A percentile compares a stretch with the other conserved stretches of the same genome.
Evolutionary conservation across 1,284 basidiomycete genomes (phyloP).

Genomic region (Singerocomus inundabilis): DNA sequence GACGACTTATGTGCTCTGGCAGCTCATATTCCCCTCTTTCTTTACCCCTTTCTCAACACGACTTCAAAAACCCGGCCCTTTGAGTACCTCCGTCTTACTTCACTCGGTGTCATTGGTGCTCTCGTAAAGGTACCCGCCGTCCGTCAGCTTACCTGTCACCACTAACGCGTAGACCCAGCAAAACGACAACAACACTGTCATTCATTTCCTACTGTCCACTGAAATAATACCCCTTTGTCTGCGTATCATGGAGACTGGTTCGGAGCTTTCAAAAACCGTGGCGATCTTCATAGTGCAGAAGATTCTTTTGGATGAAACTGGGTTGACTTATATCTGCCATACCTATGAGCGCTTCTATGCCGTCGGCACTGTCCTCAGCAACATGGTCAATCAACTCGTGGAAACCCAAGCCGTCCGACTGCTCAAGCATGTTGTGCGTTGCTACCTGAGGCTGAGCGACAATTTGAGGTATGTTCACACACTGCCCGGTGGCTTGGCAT

Average conservation of each 20-base stretch:
- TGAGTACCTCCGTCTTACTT: constrained; percentile 97
- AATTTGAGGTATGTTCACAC: constrained; percentile 75
- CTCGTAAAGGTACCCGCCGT: constrained; percentile 80
- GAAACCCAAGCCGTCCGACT: constrained; percentile 97
- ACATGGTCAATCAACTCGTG: constrained; percentile 97
- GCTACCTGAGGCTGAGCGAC: constrained; percentile 95
- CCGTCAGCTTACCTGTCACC: neutral
- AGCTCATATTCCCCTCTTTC: constrained; percentile 98
- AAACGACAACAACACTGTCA: constrained; percentile 99
- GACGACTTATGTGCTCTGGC: constrained; percentile 6
- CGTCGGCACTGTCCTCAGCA: constrained; percentile 96
- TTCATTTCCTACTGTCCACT: constrained; percentile 98
- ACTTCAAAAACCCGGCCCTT: constrained; percentile 99
- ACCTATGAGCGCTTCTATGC: constrained; percentile 99
- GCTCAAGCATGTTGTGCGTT: constrained; percentile 97
- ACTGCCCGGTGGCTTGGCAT: constrained; percentile 6
- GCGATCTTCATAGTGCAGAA: constrained; percentile 99
- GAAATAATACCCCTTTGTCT: constrained; percentile 99
- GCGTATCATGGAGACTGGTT: constrained; percentile 99
- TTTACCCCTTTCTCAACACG: constrained; percentile 99
- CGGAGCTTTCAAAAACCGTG: constrained; percentile 98
- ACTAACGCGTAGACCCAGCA: constrained; percentile 51
- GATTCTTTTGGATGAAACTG: constrained; percentile 97
- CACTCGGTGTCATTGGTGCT: constrained; percentile 97
- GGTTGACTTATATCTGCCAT: constrained; percentile 98